Evolutionary conservation across 1,139 yeast genomes (phyloP).

Genomic region (Yamadazyma atlantica): DNA sequence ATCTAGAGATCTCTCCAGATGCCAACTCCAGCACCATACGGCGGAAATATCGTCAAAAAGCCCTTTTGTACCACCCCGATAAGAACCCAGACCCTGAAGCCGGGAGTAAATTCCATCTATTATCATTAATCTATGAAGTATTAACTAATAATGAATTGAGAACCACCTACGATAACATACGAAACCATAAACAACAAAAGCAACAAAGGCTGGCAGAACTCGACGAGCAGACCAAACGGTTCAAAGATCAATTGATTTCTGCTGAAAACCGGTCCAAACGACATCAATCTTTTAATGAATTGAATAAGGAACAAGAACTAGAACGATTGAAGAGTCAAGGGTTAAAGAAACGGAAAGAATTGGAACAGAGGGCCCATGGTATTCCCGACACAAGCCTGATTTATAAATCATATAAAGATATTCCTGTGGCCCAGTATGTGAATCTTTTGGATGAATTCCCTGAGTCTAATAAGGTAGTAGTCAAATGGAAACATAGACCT

Average conservation of each 20-base stretch:
- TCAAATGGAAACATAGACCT: slow-evolving; percentile 47
- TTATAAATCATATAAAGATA: slow-evolving; percentile 23
- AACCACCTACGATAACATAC: slow-evolving; percentile 35
- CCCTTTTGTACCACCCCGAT: slow-evolving; percentile 72
- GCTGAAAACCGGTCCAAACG: slow-evolving; percentile 24
- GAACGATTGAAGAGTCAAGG: slow-evolving; percentile 35
- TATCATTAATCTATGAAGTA: slow-evolving; percentile 40
- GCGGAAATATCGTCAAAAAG: slow-evolving; percentile 79
- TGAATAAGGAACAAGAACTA: slow-evolving; percentile 18
- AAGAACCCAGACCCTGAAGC: slow-evolving; percentile 39
- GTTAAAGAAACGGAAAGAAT: slow-evolving; percentile 21
- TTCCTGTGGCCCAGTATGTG: slow-evolving; percentile 11
- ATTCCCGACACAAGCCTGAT: background rate
- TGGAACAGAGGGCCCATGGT: slow-evolving; percentile 15
- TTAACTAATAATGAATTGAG: slow-evolving; percentile 31
- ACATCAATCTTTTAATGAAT: slow-evolving; percentile 8
- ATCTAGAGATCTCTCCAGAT: slow-evolving; percentile 25
- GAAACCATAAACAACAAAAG: slow-evolving; percentile 18
- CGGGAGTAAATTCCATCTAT: slow-evolving; percentile 34
- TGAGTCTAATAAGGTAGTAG: slow-evolving; percentile 16
- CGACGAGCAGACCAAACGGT: slow-evolving; percentile 27
- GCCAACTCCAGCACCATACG: slow-evolving; percentile 61
- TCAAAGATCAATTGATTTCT: slow-evolving; percentile 33
- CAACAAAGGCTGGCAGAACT: slow-evolving; percentile 15
- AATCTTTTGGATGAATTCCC: slow-evolving; percentile 6